These are phyloP conservation scores for Beauveria medogensis DNA, from an alignment of 2,329 filamentous ascomycete species.

Conservation along the genomic window DNA sequence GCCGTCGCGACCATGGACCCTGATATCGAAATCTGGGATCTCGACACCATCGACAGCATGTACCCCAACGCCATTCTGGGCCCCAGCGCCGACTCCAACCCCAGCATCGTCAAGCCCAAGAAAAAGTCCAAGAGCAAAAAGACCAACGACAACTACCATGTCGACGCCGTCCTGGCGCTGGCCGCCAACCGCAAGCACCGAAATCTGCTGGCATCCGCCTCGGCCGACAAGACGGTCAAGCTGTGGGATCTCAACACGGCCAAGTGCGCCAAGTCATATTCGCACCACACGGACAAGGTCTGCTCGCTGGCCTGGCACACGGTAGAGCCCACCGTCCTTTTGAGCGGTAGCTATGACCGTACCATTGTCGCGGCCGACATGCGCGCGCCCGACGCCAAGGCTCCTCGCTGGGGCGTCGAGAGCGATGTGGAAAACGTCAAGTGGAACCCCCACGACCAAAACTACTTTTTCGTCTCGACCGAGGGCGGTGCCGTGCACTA, in stretches of 20 bases:
- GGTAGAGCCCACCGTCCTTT: slow-evolving; percentile 73
- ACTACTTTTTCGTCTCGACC: slow-evolving; percentile 93
- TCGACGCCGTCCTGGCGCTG: slow-evolving; percentile 85
- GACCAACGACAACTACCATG: slow-evolving; percentile 85
- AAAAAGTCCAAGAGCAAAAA: slow-evolving; percentile 88
- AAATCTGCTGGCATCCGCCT: slow-evolving; percentile 89
- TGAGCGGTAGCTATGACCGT: slow-evolving; percentile 91
- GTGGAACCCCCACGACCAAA: slow-evolving; percentile 89
- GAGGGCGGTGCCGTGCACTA: slow-evolving; percentile 89
- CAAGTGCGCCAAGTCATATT: slow-evolving; percentile 91
- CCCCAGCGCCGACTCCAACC: slow-evolving; percentile 50
- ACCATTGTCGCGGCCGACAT: slow-evolving; percentile 94
- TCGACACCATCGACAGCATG: slow-evolving; percentile 95
- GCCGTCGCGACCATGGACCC: slow-evolving; percentile 96
- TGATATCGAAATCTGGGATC: slow-evolving; percentile 97
- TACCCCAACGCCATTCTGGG: slow-evolving; percentile 95
- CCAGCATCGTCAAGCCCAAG: slow-evolving; percentile 64
- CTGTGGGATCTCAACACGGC: slow-evolving; percentile 93
- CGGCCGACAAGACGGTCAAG: slow-evolving; percentile 94
- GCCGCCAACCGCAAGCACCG: slow-evolving; percentile 89
- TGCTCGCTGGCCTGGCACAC: slow-evolving; percentile 94
- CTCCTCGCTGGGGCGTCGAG: slow-evolving; percentile 84
- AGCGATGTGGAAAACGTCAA: slow-evolving; percentile 87
- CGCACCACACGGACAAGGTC: slow-evolving; percentile 94
- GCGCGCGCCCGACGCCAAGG: slow-evolving; percentile 78